These are phyloP conservation scores for Hymenoscyphus albidus DNA, from an alignment of 2,329 filamentous ascomycete species.

Conservation along the genomic window DNA sequence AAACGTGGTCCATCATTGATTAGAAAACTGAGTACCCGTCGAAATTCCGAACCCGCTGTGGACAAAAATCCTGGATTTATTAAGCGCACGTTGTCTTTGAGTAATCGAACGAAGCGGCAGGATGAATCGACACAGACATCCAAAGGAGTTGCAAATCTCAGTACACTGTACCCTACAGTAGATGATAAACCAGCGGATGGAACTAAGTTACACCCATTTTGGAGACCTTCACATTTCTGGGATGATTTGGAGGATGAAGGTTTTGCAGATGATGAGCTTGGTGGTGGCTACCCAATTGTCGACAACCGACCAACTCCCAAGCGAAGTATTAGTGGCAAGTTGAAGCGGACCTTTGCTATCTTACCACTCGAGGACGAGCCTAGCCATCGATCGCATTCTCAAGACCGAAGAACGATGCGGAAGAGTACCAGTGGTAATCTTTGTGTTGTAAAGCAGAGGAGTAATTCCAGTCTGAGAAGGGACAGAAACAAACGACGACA, in stretches of 20 bases:
- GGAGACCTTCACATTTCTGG: slow-evolving; percentile 51
- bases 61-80: slow-evolving; percentile 50
- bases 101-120: slow-evolving; percentile 19
- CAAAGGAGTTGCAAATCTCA: slow-evolving; percentile 26
- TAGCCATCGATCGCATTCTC: slow-evolving; percentile 37
- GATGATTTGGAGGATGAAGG: slow-evolving; percentile 41
- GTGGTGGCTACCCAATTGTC: slow-evolving; percentile 42
- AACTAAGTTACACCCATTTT: slow-evolving; percentile 56
- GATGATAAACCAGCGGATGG: slow-evolving; percentile 49
- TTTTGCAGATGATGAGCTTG: slow-evolving; percentile 26
- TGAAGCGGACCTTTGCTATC: slow-evolving; percentile 56
- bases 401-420: slow-evolving; percentile 55
- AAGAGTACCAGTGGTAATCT: slow-evolving; percentile 58
- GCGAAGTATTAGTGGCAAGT: slow-evolving; percentile 44
- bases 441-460: slow-evolving; percentile 51
- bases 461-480: slow-evolving; percentile 38
- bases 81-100: slow-evolving; percentile 38
- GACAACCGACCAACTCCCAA: slow-evolving; percentile 46
- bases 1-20: slow-evolving; percentile 49
- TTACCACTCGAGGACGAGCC: slow-evolving; percentile 47
- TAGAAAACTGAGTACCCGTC: slow-evolving; percentile 48
- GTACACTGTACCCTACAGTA: slow-evolving; percentile 39
- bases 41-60: slow-evolving; percentile 48
- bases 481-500: slow-evolving; percentile 16
- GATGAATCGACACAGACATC: slow-evolving; percentile 29